Conservation (phyloP, 805 yeast species). For the Naumovozyma dairenensis region DNA sequence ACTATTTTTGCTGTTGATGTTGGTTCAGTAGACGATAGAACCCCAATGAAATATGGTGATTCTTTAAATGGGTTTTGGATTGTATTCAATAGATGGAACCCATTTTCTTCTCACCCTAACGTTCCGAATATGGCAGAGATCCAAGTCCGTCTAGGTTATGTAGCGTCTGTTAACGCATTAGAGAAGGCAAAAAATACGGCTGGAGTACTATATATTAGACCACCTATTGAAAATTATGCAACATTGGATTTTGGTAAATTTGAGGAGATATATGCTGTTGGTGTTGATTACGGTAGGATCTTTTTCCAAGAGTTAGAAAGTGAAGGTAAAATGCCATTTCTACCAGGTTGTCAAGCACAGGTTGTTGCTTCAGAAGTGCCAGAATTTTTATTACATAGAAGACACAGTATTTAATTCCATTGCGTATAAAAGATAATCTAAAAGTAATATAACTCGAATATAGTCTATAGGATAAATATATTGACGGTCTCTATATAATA, state of each 20-base stretch:
- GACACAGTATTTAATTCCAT: conserved; percentile 55
- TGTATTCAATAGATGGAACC: conserved; percentile 74
- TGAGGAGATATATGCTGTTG: conserved; percentile 79
- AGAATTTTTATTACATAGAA: conserved; percentile 35
- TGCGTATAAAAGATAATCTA: too few species aligned
- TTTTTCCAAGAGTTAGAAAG: conserved; percentile 43
- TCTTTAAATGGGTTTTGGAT: conserved; percentile 91
- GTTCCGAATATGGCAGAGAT: conserved; percentile 93
- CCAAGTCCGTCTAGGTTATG: conserved; percentile 87
- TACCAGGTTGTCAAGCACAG: conserved; percentile 41
- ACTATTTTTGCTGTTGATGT: conserved; percentile 89
- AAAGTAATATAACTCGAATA: too few species aligned
- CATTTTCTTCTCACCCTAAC: conserved; percentile 77
- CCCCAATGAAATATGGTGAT: conserved; percentile 87
- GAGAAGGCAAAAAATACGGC: conserved; percentile 77
- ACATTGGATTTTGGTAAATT: conserved; percentile 89
- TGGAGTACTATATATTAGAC: conserved; percentile 81
- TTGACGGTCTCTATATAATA: neutral
- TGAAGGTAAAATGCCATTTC: conserved; percentile 46
- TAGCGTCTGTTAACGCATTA: conserved; percentile 86
- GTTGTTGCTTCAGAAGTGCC: conserved; percentile 22
- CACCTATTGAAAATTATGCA: conserved; percentile 87
- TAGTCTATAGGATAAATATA: neutral
- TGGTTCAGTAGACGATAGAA: conserved; percentile 86
- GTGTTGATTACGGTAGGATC: conserved; percentile 60